phyloP scores from a whole-genome alignment of 2,329 filamentous ascomycete genomes.

The Geosmithia putterillii region DNA sequence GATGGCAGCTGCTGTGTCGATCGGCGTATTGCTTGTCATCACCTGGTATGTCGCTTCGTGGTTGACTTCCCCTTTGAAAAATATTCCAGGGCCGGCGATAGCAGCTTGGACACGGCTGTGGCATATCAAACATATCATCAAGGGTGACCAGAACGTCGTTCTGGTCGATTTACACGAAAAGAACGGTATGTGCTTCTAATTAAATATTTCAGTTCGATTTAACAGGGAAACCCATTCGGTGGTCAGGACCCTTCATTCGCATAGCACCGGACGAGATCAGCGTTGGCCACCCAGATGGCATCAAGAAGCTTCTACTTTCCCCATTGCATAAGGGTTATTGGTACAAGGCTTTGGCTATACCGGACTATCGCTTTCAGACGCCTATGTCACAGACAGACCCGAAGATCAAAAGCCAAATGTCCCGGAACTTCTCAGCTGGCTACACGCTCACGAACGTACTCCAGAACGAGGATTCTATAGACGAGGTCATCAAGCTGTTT shows the following conservation, averaged over 20 bases:
- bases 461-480: constrained; percentile 3
- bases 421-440: constrained; percentile 4
- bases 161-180: constrained; percentile 1
- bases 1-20: too few relatives aligned
- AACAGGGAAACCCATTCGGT: background rate
- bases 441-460: constrained; percentile 4
- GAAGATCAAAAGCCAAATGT: constrained; percentile 3
- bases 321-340: constrained; percentile 6
- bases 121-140: constrained; percentile 2
- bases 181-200: background rate
- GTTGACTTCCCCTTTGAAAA: constrained; percentile 1
- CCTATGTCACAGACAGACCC: constrained; percentile 5
- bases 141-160: constrained; percentile 1
- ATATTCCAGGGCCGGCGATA: constrained; percentile 1
- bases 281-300: constrained; percentile 16
- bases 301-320: constrained; percentile 2
- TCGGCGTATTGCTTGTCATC: background rate
- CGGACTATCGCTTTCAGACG: constrained; percentile 6
- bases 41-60: background rate
- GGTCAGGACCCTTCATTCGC: constrained; percentile 26
- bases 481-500: constrained; percentile 3
- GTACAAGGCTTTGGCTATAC: constrained; percentile 6
- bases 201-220: background rate
- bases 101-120: constrained; percentile 1
- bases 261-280: constrained; percentile 30